Evolutionary conservation across 257 asterid genomes (phyloP), one percentile per base, ranked within the genome.

Genomic region (Solanum clarkiae): DNA sequence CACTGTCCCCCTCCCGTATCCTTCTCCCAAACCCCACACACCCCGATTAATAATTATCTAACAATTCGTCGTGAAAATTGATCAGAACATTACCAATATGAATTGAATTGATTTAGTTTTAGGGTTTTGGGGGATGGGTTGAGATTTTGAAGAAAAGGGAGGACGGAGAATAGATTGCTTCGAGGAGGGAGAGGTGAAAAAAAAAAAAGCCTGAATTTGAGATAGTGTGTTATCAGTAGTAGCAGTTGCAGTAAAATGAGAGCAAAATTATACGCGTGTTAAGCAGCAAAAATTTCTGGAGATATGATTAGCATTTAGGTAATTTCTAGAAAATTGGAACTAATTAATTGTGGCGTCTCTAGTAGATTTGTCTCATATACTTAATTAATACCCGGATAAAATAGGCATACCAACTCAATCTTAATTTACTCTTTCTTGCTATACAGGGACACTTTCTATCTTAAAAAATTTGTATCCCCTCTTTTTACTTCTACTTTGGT

Each of bases 51-150:
- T 44, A 29, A 66, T 36, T 36, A 36, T 29, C 45, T 29, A 47
- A 72, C 56, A 72, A 47, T 82, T 80, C 71, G 22, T 82, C 75
- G 54, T 53, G 24, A 55, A 10, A 36, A 55, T 45, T 26, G 85
- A 80, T 55, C 32, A 22, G 22, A 75, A 65, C 45, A 65, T 65
- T 65, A 29, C 8, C 20, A 11, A 32, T 29, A 68, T 63, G 83
- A 14, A 72, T 7, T 71, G 16, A 24, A 26, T 20, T 54, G 75
- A 60, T 70, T 81, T 86, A 87, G 66, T 59, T 24, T 84, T 77
- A 77, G 88, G 88, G 88, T 54, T 86, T 69, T 66, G 10, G 10
- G n/a, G 79, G 18, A 24, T 44, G n/a, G 59, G 72, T 18, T 80
- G 84, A n/a, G 82, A 55, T 84, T 36, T 36, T 68, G 83, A 24